Base-by-base conservation (phyloP, 2,329 filamentous ascomycete genomes). In the Talaromyces sp. region DNA sequence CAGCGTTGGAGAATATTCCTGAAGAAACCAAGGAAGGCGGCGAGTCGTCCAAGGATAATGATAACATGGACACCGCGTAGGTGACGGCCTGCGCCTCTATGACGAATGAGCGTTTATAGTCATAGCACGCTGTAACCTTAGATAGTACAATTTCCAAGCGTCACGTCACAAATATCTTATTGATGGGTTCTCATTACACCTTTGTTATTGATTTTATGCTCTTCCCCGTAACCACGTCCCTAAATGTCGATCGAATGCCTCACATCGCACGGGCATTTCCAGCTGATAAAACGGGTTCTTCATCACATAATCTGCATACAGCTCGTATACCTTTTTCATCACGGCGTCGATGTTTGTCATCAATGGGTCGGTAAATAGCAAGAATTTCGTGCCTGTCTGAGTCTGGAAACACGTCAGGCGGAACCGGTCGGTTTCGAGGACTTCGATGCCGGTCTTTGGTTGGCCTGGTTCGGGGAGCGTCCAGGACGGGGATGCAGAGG, bases 221-320 rank as follows among this genome's bases (percentile, higher is more conserved):
- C 83, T 79, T 59, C 79, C 79, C 73, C 91, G 87, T 70, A 96
- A 86, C 77, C 93, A 96, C 40, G 88, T 90, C 67, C 85, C 84
- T 67, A 97, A 76, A 76, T 91, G 91, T 69, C 93, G 84, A 76
- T 99, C 95, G 80, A 97, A 99, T 69, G 92, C 90, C 73, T 98
- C 95, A 78, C 95, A 96, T 65, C 95, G 84, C 60, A 99, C 87
- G 6, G 95, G 95, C 93, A 98, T 99, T 80, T 99, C 95, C 63
- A 96, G 83, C 72, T 95, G 93, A 79, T 98, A 98, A 74, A 99
- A 99, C 0, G 95, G 95, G 76, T 99, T 99, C 83, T 98, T 99
- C 92, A 97, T 98, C 69, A 99, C 95, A 75, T 91, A 98, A 77
- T 99, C 95, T 58, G 91, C 86, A 80, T 98, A 99, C 59, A 98